Evolutionary conservation across 805 yeast genomes (phyloP).

Genomic region (Yarrowia keelungensis): DNA sequence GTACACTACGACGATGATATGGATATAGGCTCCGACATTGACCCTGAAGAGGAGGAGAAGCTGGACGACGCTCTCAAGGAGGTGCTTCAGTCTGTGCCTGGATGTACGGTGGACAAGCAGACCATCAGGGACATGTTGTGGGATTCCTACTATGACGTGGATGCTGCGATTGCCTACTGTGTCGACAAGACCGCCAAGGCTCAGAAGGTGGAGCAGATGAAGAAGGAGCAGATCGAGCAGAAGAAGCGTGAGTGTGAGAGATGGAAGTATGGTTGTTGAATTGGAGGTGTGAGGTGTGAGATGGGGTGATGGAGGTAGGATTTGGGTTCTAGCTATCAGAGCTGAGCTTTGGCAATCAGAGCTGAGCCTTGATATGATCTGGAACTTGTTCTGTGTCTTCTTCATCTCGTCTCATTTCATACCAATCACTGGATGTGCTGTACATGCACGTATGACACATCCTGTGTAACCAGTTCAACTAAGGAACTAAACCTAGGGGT

Average conservation of each 20-base stretch:
- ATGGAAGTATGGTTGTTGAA: no score
- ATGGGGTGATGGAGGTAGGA: no score
- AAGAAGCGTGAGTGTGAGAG: constrained; percentile 17
- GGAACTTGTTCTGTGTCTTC: no score
- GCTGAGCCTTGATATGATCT: no score
- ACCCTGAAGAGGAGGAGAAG: constrained; percentile 38
- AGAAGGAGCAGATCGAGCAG: constrained; percentile 14
- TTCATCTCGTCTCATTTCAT: no score
- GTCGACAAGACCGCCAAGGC: constrained; percentile 34
- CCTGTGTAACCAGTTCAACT: no score
- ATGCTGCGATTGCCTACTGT: constrained; percentile 29
- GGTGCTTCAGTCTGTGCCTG: constrained; percentile 22
- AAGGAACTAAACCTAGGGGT: no score
- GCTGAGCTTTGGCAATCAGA: no score
- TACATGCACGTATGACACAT: no score
- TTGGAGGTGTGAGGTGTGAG: no score
- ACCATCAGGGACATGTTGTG: constrained; percentile 31
- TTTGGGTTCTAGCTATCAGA: no score
- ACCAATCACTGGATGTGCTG: no score
- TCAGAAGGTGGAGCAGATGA: constrained; percentile 7
- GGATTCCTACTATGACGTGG: constrained; percentile 39
- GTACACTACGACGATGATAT: constrained; percentile 33
- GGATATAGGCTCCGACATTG: constrained; percentile 21
- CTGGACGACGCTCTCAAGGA: constrained; percentile 33
- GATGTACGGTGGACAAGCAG: constrained; percentile 21